phyloP scores from a whole-genome alignment of 139 green algal genomes.

The Chlorella sp. region DNA sequence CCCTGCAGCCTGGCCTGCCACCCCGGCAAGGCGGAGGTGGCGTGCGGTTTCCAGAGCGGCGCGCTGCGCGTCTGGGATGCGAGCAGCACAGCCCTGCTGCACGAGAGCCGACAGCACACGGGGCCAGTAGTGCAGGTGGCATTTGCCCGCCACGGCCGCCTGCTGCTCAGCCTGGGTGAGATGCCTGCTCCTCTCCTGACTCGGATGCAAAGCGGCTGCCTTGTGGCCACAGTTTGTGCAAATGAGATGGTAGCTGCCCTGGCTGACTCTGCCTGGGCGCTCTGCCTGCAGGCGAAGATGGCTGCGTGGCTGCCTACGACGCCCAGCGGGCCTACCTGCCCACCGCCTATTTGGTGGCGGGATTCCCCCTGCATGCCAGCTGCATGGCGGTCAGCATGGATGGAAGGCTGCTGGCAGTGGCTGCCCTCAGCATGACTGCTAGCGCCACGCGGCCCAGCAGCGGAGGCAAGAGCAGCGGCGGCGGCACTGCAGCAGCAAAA shows the following conservation, averaged over 20 bases:
- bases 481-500: background rate
- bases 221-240: too few relatives aligned
- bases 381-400: conserved; percentile 64
- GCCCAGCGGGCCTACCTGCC: conserved; percentile 62
- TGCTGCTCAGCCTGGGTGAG: conserved; percentile 68
- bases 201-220: too few relatives aligned
- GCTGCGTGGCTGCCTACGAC: conserved; percentile 79
- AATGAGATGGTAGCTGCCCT: too few relatives aligned
- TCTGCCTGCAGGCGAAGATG: conserved; percentile 58
- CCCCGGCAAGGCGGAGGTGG: conserved; percentile 63
- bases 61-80: conserved; percentile 79
- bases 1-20: conserved; percentile 63
- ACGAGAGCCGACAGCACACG: conserved; percentile 79
- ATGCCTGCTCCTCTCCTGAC: too few relatives aligned
- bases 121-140: conserved; percentile 58
- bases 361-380: conserved; percentile 44
- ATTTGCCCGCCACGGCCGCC: conserved; percentile 62
- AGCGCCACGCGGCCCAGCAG: background rate
- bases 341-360: conserved; percentile 63
- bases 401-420: conserved; percentile 51
- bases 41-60: conserved; percentile 71
- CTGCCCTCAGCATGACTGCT: background rate
- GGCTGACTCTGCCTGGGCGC: background rate
- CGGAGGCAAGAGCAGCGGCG: background rate
- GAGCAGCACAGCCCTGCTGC: conserved; percentile 66